Evolutionary conservation across 345 rosid genomes (phyloP), one percentile per base, ranked within the genome.

Genomic region (Carallia brachiata): DNA sequence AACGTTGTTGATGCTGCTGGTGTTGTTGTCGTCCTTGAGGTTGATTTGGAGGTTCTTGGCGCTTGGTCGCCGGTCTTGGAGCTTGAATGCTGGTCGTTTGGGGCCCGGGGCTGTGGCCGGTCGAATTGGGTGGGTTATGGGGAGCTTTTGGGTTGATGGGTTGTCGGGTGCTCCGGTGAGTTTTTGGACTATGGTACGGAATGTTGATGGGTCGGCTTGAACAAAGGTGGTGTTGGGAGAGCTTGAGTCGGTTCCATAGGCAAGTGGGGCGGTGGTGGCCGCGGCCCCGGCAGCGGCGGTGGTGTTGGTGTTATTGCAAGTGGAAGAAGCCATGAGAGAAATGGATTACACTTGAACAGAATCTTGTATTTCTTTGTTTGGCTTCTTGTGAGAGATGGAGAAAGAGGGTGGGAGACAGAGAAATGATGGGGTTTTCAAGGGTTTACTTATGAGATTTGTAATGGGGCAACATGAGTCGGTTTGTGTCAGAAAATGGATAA

Each of bases 161-260:
- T 81, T 76, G 7, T 85, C 93, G 2, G 85, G 77, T 50, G 93
- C 90, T 30, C 98, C 98, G 34, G 98, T 93, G 50, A 93, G 93
- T 73, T 84, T 84, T 72, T 93, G 98, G 66, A 93, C 98, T 54
- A 93, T 85, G 79, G 89, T 71, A 0, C 96, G 92, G 85, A 93
- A 93, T 54, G 75, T 90, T 18, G 93, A 89, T 5, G 96, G 94
- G 70, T 93, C 88, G 52, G 97, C 95, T 72, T 93, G 93, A 72
- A 93, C 93, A 63, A 93, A 90, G 75, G 93, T 90, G 71, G 95
- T 93, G 83, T 87, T 88, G 36, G 91, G 79, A 7, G 81, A 76
- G 7, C 75, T 55, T 19, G 80, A 69, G 73, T 91, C 90, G 71
- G 85, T 61, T 54, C 85, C 84, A 63, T 79, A 84, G 65, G 70